phyloP scores from a whole-genome alignment of 2,329 filamentous ascomycete genomes.

The Cytospora leucostoma region DNA sequence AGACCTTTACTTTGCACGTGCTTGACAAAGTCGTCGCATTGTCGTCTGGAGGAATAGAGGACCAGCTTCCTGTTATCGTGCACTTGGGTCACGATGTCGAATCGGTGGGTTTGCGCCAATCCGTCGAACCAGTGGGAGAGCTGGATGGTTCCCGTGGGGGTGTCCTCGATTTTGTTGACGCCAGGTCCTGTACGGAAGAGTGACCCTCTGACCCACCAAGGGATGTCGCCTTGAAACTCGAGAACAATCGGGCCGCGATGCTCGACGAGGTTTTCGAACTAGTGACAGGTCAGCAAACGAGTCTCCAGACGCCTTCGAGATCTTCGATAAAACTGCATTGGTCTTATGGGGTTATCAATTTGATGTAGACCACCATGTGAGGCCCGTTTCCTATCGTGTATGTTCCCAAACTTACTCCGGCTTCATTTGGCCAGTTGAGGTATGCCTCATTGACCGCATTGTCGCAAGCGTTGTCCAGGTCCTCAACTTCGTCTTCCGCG shows the following conservation, averaged over 20 bases:
- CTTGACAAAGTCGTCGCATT: slow-evolving; percentile 64
- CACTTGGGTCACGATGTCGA: slow-evolving; percentile 58
- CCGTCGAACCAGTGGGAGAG: slow-evolving; percentile 82
- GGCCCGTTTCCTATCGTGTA: background rate
- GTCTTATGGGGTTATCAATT: too few relatives aligned
- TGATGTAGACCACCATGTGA: too few relatives aligned
- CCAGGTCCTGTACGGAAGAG: slow-evolving; percentile 77
- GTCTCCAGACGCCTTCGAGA: background rate
- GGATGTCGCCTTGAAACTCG: slow-evolving; percentile 65
- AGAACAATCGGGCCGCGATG: slow-evolving; percentile 66
- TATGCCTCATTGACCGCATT: slow-evolving; percentile 37
- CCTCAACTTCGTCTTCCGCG: slow-evolving; percentile 8
- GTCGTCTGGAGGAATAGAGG: slow-evolving; percentile 70
- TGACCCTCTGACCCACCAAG: slow-evolving; percentile 68
- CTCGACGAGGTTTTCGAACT: slow-evolving; percentile 71
- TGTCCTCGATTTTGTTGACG: slow-evolving; percentile 57
- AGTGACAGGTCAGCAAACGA: slow-evolving; percentile 5
- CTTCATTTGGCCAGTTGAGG: slow-evolving; percentile 51
- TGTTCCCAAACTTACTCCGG: slow-evolving; percentile 40
- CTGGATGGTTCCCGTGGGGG: slow-evolving; percentile 46
- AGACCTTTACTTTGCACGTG: slow-evolving; percentile 61
- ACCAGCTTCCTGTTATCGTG: slow-evolving; percentile 45
- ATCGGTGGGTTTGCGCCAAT: slow-evolving; percentile 70
- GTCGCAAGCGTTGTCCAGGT: slow-evolving; percentile 14
- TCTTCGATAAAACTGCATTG: background rate